A percentile compares a stretch with the other conserved stretches of the same genome.
phyloP scores from a whole-genome alignment of 352 stramenopile genomes.

The Phytophthora crassamura region DNA sequence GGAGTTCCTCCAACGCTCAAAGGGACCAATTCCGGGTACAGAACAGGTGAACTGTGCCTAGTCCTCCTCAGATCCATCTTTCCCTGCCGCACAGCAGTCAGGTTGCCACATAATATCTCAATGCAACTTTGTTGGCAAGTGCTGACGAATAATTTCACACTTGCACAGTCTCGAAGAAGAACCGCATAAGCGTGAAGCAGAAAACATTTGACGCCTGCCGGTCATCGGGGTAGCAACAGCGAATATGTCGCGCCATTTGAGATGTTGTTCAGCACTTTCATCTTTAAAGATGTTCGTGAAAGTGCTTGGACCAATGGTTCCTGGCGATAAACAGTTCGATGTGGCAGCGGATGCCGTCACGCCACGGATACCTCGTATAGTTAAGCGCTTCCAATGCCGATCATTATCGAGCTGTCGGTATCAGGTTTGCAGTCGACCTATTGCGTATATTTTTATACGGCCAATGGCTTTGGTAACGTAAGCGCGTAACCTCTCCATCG shows the following conservation, averaged over 20 bases:
- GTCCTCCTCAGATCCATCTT: too few species aligned
- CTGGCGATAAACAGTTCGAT: conserved; percentile 44
- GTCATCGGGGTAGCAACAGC: conserved; percentile 19
- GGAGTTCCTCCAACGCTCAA: too few species aligned
- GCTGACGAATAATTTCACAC: too few species aligned
- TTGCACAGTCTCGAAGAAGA: conserved; percentile 66
- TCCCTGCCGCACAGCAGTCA: too few species aligned
- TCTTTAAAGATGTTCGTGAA: conserved; percentile 67
- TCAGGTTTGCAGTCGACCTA: conserved; percentile 69
- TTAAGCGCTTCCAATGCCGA: conserved; percentile 65
- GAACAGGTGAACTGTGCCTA: too few species aligned
- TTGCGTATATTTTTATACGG: too few species aligned
- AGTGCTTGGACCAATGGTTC: conserved; percentile 57
- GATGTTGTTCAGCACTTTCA: conserved; percentile 60
- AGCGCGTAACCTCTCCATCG: too few species aligned
- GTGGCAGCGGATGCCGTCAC: conserved; percentile 38
- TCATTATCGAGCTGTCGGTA: conserved; percentile 37
- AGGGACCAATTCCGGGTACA: too few species aligned
- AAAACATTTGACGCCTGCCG: conserved; percentile 64
- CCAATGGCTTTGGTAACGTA: too few species aligned
- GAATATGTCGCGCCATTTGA: conserved; percentile 24
- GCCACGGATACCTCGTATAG: conserved; percentile 57
- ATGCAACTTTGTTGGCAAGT: too few species aligned
- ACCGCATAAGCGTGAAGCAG: conserved; percentile 90
- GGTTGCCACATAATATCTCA: too few species aligned